Conservation (phyloP, 2,329 filamentous ascomycete species). For the Cladosporium sp. region DNA sequence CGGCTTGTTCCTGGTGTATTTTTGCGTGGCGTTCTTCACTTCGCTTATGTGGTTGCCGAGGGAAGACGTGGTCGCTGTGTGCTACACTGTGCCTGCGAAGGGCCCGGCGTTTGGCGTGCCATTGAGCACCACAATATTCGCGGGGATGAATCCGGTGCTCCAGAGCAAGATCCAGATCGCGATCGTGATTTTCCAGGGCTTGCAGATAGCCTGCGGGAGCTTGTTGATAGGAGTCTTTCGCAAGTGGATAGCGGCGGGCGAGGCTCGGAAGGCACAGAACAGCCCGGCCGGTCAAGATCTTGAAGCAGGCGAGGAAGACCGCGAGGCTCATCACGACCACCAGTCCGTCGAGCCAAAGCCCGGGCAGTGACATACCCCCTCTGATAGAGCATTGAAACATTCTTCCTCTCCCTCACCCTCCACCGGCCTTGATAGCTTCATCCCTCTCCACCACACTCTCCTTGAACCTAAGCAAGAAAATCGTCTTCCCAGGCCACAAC, state of each 20-base stretch:
- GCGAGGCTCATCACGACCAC: background rate
- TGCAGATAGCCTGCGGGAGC: constrained; percentile 39
- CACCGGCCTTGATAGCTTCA: constrained; percentile 41
- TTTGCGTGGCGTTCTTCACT: constrained; percentile 53
- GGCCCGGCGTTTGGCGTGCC: constrained; percentile 66
- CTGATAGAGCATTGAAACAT: too few relatives aligned
- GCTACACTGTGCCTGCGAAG: constrained; percentile 68
- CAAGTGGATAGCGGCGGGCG: constrained; percentile 47
- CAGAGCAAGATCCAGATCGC: constrained; percentile 58
- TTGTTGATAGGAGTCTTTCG: constrained; percentile 38
- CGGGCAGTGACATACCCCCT: background rate
- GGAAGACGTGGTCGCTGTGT: constrained; percentile 62
- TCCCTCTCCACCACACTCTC: constrained; percentile 89
- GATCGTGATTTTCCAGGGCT: constrained; percentile 50
- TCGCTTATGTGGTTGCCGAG: constrained; percentile 50
- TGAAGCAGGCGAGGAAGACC: background rate
- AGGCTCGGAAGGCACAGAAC: constrained; percentile 38
- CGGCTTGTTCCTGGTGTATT: constrained; percentile 57
- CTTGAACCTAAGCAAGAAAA: constrained; percentile 90
- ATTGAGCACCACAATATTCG: constrained; percentile 62
- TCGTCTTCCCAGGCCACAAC: constrained; percentile 94
- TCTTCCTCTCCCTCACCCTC: constrained; percentile 12
- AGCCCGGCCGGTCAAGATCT: background rate
- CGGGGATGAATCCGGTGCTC: constrained; percentile 47
- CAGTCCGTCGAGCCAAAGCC: constrained; percentile 8